These are phyloP conservation scores for Trichophyton verrucosum DNA, from an alignment of 2,329 filamentous ascomycete species.

Conservation along the genomic window DNA sequence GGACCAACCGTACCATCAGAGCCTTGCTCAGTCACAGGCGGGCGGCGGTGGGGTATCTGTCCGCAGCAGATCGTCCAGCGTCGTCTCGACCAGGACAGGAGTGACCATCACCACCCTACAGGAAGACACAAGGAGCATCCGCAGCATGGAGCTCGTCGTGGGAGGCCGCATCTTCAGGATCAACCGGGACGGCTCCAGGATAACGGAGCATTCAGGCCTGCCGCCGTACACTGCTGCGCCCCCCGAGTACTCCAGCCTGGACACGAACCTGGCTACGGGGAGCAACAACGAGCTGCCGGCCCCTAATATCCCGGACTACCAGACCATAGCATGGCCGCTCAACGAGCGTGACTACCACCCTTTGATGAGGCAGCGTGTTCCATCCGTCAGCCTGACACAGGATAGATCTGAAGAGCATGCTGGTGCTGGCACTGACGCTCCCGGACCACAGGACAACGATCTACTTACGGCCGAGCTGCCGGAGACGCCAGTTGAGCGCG, in stretches of 20 bases:
- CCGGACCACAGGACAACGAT: not conserved
- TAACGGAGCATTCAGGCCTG: constrained; percentile 12
- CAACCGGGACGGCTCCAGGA: constrained; percentile 22
- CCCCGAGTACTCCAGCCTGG: not conserved
- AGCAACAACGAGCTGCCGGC: not conserved
- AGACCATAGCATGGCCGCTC: not conserved
- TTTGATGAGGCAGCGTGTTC: not conserved
- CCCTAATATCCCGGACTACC: not conserved
- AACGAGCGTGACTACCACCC: not conserved
- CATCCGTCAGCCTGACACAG: not conserved
- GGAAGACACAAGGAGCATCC: constrained; percentile 15
- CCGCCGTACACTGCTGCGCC: constrained; percentile 14
- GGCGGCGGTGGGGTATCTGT: not conserved
- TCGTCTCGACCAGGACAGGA: constrained; percentile 21
- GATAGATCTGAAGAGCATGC: not conserved
- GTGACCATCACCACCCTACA: constrained; percentile 20
- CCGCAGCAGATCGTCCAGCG: constrained; percentile 20
- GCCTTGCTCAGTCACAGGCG: not conserved
- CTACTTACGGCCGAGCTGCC: not conserved
- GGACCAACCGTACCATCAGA: not conserved
- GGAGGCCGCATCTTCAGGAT: constrained; percentile 21
- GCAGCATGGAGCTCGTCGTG: constrained; percentile 21
- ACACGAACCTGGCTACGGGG: not conserved
- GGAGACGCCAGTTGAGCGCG: not conserved
- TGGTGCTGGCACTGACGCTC: not conserved